Evolutionary conservation across 1,139 yeast genomes (phyloP).

Genomic region (Suhomyces maxii): DNA sequence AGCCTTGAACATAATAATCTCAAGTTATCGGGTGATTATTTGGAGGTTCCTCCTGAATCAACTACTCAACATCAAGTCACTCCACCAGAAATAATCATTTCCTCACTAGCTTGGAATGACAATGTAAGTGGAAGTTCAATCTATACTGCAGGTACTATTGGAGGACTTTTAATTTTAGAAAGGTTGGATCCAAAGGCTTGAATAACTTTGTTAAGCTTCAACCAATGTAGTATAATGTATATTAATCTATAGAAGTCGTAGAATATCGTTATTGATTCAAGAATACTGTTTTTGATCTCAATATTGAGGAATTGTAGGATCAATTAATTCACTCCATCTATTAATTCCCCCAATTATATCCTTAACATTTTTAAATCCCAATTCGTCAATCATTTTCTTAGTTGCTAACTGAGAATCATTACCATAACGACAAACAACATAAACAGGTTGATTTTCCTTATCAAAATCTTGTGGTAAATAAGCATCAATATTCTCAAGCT

Average conservation of each 20-base stretch:
- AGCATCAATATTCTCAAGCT: constrained; percentile 27
- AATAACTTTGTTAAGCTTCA: neutral
- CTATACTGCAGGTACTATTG: constrained; percentile 64
- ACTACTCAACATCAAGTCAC: constrained; percentile 36
- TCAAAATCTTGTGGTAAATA: constrained; percentile 24
- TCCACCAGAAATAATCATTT: constrained; percentile 55
- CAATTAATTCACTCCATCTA: constrained; percentile 67
- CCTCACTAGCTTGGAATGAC: constrained; percentile 65
- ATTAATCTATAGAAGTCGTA: constrained; percentile 3
- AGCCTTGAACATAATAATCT: constrained; percentile 16
- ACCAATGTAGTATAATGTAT: constrained; percentile 4
- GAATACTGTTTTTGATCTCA: constrained; percentile 26
- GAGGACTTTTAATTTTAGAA: constrained; percentile 70
- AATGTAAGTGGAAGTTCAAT: constrained; percentile 49
- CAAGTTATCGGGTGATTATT: constrained; percentile 27
- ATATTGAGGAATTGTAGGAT: constrained; percentile 66
- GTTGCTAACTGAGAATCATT: constrained; percentile 88
- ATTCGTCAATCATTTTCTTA: constrained; percentile 45
- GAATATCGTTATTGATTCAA: no score
- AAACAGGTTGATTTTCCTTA: constrained; percentile 25
- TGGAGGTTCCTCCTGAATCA: constrained; percentile 30
- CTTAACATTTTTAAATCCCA: constrained; percentile 50
- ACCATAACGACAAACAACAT: constrained; percentile 80
- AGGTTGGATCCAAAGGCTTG: constrained; percentile 36
- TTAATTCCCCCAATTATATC: constrained; percentile 81